Evolutionary conservation across 306 rosid species (phyloP), one percentile per base, ranked within the genome.

Genomic region (Pyrus pyrifolia): DNA sequence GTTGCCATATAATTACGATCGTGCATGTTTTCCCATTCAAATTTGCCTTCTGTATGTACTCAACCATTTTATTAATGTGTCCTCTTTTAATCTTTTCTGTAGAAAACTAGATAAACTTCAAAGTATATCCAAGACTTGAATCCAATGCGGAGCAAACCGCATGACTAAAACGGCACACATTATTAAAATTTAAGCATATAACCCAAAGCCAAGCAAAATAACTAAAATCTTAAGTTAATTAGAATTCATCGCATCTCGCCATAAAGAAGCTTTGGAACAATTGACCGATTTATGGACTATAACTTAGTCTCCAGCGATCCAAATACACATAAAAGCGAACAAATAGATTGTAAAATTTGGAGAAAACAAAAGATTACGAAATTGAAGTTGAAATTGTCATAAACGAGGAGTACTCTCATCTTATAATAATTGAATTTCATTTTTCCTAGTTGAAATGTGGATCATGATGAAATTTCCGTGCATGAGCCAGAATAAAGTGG

Each of bases 381-480:
- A 14, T 49, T 15, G 55, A 49, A 49, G 2, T 18, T 15, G 55
- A 49, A 49, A 49, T 40, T 15, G 21, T 6, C 55, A 49, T 49
- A 49, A 49, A 49, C 55, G 8, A 4, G 55, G 55, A 14, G 55
- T 49, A 0, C 18, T 5, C 17, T 49, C 53, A 49, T 15, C 19
- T 49, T 49, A 49, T 49, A 4, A 49, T 49, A 4, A 49, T 49
- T 49, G 17, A 49, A 15, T 49, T 49, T 49, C 8, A 49, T 49
- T 15, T 49, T 49, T 15, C 73, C 67, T 53, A 76, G 79, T 76
- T 62, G 67, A 52, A 66, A 17, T 68, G 74, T 18, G 58, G 25
- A 52, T 14, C 27, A 30, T 45, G 51, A 42, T 30, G 51, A 42
- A 52, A 52, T 3, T 8, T 11, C 12, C 44, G 15, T 69, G 12